A percentile compares a stretch with the other conserved stretches of the same genome.
Evolutionary conservation across 495 filamentous ascomycete species (phyloP).

Genomic region (Talaromyces liani): DNA sequence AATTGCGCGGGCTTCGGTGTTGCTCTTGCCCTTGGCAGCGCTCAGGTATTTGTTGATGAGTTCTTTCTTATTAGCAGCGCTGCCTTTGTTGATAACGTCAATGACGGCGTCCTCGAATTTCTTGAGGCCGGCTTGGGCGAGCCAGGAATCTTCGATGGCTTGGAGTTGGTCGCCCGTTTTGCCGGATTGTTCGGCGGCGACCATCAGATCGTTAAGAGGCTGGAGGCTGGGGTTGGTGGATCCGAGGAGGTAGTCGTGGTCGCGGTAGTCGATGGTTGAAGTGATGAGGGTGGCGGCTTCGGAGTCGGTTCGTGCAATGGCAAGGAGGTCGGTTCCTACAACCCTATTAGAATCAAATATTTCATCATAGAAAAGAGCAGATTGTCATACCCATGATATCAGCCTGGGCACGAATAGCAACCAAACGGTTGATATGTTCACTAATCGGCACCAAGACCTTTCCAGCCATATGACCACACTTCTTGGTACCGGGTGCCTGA

Average conservation of each 20-base stretch:
- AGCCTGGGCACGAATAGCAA: conserved; percentile 93
- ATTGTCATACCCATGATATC: conserved; percentile 80
- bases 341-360: too few relatives aligned
- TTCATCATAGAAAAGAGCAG: too few relatives aligned
- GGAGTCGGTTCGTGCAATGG: conserved; percentile 90
- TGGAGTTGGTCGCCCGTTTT: conserved; percentile 78
- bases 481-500: conserved; percentile 97
- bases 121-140: conserved; percentile 73
- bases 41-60: conserved; percentile 58
- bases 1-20: conserved; percentile 72
- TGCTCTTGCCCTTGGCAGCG: conserved; percentile 72
- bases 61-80: conserved; percentile 57
- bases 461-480: conserved; percentile 99
- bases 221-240: conserved; percentile 77
- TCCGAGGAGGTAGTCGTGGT: conserved; percentile 90
- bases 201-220: conserved; percentile 86
- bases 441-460: conserved; percentile 96
- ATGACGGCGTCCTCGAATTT: conserved; percentile 85
- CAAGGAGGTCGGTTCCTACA: conserved; percentile 67
- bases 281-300: conserved; percentile 97
- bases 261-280: conserved; percentile 87
- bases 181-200: conserved; percentile 72
- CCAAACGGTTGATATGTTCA: conserved; percentile 97
- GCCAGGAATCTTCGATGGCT: conserved; percentile 89
- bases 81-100: conserved; percentile 65